A percentile compares a stretch with the other conserved stretches of the same genome.
Evolutionary conservation across 1,284 basidiomycete genomes (phyloP).

Genomic region (Meira miltonrushii): DNA sequence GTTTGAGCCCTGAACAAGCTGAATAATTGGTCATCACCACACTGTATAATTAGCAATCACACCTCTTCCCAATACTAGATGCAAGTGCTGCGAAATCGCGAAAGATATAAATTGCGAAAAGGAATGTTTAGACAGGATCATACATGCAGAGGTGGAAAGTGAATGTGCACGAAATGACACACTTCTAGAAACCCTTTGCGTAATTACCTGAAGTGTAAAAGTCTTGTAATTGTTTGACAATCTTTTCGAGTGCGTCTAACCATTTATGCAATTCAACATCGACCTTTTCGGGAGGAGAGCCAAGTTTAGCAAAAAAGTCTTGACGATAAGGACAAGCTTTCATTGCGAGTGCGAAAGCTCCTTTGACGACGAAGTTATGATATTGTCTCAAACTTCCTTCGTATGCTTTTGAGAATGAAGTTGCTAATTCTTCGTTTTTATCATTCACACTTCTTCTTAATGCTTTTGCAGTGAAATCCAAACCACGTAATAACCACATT

Average conservation of each 20-base stretch:
- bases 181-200: no score
- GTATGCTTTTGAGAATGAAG: slow-evolving; percentile 78
- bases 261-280: slow-evolving; percentile 69
- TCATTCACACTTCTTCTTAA: slow-evolving; percentile 70
- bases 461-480: slow-evolving; percentile 83
- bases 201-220: slow-evolving; percentile 58
- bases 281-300: slow-evolving; percentile 66
- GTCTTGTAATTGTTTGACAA: slow-evolving; percentile 66
- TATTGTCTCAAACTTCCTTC: slow-evolving; percentile 73
- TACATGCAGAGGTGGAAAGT: no score
- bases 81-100: no score
- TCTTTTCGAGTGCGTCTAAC: slow-evolving; percentile 68
- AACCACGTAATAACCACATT: slow-evolving; percentile 83
- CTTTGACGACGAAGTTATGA: slow-evolving; percentile 82
- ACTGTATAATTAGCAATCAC: no score
- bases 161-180: no score
- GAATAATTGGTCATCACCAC: background rate
- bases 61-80: no score
- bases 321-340: slow-evolving; percentile 89
- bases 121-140: no score
- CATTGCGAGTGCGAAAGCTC: slow-evolving; percentile 87
- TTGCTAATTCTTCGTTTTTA: slow-evolving; percentile 65
- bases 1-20: slow-evolving; percentile 3
- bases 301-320: slow-evolving; percentile 84
- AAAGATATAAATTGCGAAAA: no score